Percentiles rank a stretch among this genome's conserved stretches.
These are phyloP conservation scores for Circinella minor DNA, from an alignment of 371 early-diverging fungal genomes.

Conservation along the genomic window DNA sequence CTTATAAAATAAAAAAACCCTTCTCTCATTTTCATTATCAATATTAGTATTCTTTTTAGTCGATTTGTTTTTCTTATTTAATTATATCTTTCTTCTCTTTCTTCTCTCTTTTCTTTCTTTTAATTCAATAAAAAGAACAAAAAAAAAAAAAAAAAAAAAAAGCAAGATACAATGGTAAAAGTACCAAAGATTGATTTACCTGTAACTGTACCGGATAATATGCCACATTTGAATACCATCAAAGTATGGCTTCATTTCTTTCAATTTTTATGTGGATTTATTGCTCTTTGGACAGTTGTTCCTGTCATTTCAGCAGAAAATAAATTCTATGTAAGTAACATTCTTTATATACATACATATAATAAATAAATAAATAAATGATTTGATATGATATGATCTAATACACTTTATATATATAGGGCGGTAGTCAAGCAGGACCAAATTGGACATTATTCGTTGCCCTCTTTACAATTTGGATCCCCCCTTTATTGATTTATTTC, in stretches of 20 bases:
- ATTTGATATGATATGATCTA: too few species aligned
- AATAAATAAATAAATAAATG: background rate
- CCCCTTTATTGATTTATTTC: conserved; percentile 31
- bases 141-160: background rate
- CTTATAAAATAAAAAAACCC: background rate
- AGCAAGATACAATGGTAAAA: conserved; percentile 5
- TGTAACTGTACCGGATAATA: conserved; percentile 29
- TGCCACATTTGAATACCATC: conserved; percentile 34
- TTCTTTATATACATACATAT: too few species aligned
- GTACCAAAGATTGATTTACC: conserved; percentile 19
- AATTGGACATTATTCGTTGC: conserved; percentile 40
- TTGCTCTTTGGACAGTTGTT: conserved; percentile 32
- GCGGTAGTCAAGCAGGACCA: conserved; percentile 42
- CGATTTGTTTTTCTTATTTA: background rate
- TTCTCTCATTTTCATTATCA: background rate
- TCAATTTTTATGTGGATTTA: conserved; percentile 30
- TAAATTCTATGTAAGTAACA: conserved; percentile 32
- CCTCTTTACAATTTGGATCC: conserved; percentile 28
- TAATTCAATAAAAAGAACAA: background rate
- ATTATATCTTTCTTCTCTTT: background rate
- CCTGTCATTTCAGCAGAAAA: conserved; percentile 41
- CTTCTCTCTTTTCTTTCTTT: background rate
- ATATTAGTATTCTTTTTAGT: background rate
- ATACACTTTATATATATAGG: conserved; percentile 22
- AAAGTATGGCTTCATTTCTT: conserved; percentile 34